Evolutionary conservation across 805 yeast genomes (phyloP).

Genomic region (Ogataea allantospora): DNA sequence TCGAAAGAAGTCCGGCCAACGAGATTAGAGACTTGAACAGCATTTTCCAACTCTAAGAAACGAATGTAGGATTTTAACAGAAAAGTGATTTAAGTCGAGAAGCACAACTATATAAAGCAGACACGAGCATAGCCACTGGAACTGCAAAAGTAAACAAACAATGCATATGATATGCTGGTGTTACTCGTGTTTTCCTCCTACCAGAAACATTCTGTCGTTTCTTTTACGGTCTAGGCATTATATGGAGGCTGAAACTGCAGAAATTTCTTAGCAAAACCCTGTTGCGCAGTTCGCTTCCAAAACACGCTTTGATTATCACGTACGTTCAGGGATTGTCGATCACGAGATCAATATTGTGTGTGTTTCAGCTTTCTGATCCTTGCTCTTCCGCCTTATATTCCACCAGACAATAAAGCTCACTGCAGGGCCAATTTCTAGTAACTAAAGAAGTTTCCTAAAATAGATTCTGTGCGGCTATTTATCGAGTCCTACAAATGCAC

Average conservation of each 20-base stretch:
- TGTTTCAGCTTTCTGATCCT: conserved; percentile 1
- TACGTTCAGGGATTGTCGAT: too few relatives aligned
- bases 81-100: background rate
- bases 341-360: background rate
- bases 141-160: conserved; percentile 4
- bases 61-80: background rate
- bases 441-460: conserved; percentile 3
- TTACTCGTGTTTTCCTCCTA: conserved; percentile 3
- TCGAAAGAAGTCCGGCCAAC: conserved; percentile 17
- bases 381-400: conserved; percentile 4
- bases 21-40: conserved; percentile 14
- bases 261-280: background rate
- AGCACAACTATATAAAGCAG: conserved; percentile 1
- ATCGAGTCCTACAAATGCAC: background rate
- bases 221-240: conserved; percentile 10
- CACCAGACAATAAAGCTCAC: background rate
- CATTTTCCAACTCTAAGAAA: conserved; percentile 8
- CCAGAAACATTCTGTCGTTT: conserved; percentile 14
- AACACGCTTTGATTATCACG: background rate
- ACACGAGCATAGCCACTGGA: conserved; percentile 1
- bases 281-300: too few relatives aligned
- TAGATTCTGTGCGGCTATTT: conserved; percentile 6
- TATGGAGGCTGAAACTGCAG: conserved; percentile 2
- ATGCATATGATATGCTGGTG: background rate
- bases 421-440: conserved; percentile 4